Percentiles rank a stretch among this genome's conserved stretches.
Evolutionary conservation across 2,329 filamentous ascomycete genomes (phyloP).

Genomic region (Chaetomium sp.): DNA sequence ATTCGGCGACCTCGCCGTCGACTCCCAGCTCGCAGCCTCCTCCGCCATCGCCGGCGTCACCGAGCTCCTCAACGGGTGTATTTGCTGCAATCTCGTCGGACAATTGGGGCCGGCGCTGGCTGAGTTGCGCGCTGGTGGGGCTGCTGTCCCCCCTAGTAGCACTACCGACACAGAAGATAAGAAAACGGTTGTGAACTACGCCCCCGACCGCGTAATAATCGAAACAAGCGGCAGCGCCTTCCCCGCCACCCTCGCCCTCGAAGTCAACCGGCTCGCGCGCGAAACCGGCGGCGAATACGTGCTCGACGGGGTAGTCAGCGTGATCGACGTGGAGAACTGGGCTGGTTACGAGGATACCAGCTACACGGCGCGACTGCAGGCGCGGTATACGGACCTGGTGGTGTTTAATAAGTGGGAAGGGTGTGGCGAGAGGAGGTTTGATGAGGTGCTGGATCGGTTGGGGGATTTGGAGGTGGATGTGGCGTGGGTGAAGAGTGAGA

Average conservation of each 20-base stretch:
- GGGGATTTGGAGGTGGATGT: constrained; percentile 75
- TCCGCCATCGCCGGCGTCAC: constrained; percentile 81
- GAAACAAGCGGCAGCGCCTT: constrained; percentile 88
- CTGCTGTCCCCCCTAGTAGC: constrained; percentile 22
- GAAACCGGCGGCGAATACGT: constrained; percentile 61
- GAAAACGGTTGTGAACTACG: not conserved
- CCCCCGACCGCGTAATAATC: constrained; percentile 81
- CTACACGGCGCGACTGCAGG: constrained; percentile 83
- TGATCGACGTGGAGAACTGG: constrained; percentile 95
- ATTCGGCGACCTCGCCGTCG: constrained; percentile 89
- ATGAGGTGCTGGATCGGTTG: constrained; percentile 70
- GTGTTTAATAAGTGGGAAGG: constrained; percentile 91
- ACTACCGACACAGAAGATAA: too few relatives aligned
- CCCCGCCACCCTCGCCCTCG: constrained; percentile 83
- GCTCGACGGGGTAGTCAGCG: constrained; percentile 81
- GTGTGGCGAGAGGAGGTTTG: constrained; percentile 65
- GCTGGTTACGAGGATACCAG: constrained; percentile 84
- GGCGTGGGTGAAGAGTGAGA: constrained; percentile 78
- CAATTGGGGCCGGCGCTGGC: constrained; percentile 75
- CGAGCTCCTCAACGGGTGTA: constrained; percentile 93
- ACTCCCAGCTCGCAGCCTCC: constrained; percentile 81
- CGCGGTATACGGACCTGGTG: constrained; percentile 81
- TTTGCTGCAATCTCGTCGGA: constrained; percentile 97
- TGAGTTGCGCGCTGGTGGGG: constrained; percentile 52
- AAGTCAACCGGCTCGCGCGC: constrained; percentile 73